Evolutionary conservation across 495 filamentous ascomycete species (phyloP).

Genomic region (Trichodelitschia bisporula): DNA sequence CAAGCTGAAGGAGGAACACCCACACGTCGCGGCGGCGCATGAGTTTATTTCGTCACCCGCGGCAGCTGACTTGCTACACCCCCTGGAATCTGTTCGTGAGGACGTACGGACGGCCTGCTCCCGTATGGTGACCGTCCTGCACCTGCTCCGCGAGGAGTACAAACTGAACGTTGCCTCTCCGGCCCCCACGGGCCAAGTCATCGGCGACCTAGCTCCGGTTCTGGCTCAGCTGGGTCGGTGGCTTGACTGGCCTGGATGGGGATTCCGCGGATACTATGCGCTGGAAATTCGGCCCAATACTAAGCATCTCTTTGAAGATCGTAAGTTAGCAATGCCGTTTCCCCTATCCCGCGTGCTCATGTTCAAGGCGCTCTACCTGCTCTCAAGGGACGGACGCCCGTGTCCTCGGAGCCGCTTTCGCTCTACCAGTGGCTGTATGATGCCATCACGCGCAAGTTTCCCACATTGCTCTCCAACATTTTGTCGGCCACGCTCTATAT

Average conservation of each 20-base stretch:
- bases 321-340: no score
- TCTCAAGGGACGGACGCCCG: no score
- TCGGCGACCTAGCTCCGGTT: constrained; percentile 35
- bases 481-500: no score
- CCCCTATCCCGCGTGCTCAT: no score
- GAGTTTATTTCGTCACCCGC: not conserved
- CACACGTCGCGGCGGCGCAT: not conserved
- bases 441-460: no score
- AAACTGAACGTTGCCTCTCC: constrained; percentile 48
- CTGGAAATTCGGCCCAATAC: constrained; percentile 39
- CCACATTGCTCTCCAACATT: no score
- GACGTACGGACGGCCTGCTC: no score
- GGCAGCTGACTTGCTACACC: no score
- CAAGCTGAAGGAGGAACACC: not conserved
- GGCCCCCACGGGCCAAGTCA: constrained; percentile 25
- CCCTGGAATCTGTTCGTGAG: no score
- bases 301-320: constrained; percentile 34
- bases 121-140: constrained; percentile 56
- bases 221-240: constrained; percentile 62
- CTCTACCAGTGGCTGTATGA: no score
- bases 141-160: constrained; percentile 67
- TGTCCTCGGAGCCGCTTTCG: no score
- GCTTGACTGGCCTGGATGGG: constrained; percentile 64
- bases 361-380: no score
- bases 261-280: constrained; percentile 36